phyloP scores from a whole-genome alignment of 2,329 filamentous ascomycete species.

The Colletotrichum graminicola region DNA sequence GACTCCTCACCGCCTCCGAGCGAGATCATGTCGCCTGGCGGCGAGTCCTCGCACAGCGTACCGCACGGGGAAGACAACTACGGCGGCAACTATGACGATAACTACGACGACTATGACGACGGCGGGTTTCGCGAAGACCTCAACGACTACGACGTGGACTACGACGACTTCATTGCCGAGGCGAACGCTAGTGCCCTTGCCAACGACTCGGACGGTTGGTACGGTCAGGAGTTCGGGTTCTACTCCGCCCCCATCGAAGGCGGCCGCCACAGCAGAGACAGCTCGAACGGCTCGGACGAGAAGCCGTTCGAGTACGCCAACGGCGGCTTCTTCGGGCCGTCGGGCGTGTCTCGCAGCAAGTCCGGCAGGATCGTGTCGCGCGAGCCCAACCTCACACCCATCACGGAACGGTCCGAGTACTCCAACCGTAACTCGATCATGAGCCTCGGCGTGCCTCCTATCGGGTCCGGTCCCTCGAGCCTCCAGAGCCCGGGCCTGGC shows the following conservation, averaged over 20 bases:
- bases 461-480: slow-evolving; percentile 59
- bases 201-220: slow-evolving; percentile 93
- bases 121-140: slow-evolving; percentile 60
- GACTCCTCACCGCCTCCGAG: slow-evolving; percentile 60
- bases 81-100: slow-evolving; percentile 39
- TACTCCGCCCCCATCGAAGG: slow-evolving; percentile 74
- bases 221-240: slow-evolving; percentile 96
- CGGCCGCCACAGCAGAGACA: slow-evolving; percentile 58
- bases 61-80: slow-evolving; percentile 28
- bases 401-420: slow-evolving; percentile 96
- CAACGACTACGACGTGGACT: slow-evolving; percentile 78
- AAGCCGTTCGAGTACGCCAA: slow-evolving; percentile 73
- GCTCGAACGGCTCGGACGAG: slow-evolving; percentile 50
- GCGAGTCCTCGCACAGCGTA: slow-evolving; percentile 44
- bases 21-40: slow-evolving; percentile 45
- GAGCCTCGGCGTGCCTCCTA: slow-evolving; percentile 71
- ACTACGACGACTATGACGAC: slow-evolving; percentile 63
- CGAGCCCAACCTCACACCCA: slow-evolving; percentile 94
- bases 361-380: slow-evolving; percentile 81
- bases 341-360: slow-evolving; percentile 75
- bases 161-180: slow-evolving; percentile 93
- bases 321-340: slow-evolving; percentile 90
- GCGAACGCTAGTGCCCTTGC: slow-evolving; percentile 95
- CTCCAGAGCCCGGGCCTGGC: slow-evolving; percentile 80
- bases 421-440: slow-evolving; percentile 94